phyloP scores from a whole-genome alignment of 441 rosid genomes.

The Capsella rubella region DNA sequence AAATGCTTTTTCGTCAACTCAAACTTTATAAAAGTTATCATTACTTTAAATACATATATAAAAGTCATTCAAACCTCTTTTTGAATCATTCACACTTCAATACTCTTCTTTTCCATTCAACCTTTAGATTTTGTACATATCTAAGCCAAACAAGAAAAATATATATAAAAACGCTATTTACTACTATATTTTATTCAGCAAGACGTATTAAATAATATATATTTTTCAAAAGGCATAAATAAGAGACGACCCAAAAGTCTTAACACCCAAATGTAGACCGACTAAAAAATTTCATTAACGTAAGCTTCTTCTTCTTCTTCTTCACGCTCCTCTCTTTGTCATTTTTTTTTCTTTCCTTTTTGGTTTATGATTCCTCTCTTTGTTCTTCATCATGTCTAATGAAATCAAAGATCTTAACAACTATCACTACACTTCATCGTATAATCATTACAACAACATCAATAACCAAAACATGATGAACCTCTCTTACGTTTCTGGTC shows the following conservation, averaged over 20 bases:
- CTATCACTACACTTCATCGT: slow-evolving; percentile 52
- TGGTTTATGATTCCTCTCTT: not conserved
- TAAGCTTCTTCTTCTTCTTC: slow-evolving; percentile 15
- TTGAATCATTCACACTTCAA: slow-evolving; percentile 37
- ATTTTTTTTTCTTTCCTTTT: not conserved
- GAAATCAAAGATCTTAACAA: slow-evolving; percentile 50
- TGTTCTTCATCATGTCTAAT: slow-evolving; percentile 53
- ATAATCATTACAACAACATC: slow-evolving; percentile 37
- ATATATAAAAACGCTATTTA: slow-evolving; percentile 20
- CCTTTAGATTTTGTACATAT: not conserved
- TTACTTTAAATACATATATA: not conserved
- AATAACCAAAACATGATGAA: slow-evolving; percentile 43
- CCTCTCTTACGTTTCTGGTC: slow-evolving; percentile 29
- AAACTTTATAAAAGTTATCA: slow-evolving; percentile 27
- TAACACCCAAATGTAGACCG: slow-evolving; percentile 37
- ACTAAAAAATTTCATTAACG: slow-evolving; percentile 39
- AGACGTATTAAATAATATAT: slow-evolving; percentile 26
- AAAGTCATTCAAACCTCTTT: slow-evolving; percentile 34
- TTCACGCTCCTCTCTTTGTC: slow-evolving; percentile 36
- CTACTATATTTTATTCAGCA: not conserved
- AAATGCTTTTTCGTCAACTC: slow-evolving; percentile 36
- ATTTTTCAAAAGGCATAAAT: slow-evolving; percentile 44
- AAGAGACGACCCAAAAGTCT: slow-evolving; percentile 45
- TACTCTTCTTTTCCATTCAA: slow-evolving; percentile 24
- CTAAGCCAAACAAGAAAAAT: not conserved